Evolutionary conservation across 805 yeast species (phyloP), one percentile per base, ranked within the genome.

Genomic region (Monosporozyma solicola): DNA sequence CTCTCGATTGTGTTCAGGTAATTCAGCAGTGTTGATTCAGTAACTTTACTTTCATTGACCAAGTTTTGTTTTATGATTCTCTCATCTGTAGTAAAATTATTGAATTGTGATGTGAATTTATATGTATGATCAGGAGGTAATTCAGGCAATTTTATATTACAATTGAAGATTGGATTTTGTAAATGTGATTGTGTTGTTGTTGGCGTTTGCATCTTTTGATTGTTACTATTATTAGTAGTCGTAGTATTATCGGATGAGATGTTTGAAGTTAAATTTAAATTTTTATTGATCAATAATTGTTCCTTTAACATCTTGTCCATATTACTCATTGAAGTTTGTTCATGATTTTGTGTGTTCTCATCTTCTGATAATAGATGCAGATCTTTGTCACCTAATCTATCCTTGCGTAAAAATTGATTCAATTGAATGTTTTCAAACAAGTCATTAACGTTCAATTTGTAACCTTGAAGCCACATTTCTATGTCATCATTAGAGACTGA

Each of bases 51-150:
- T 65, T 92, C 97, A 50, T 82, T 83, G 2, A 88, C 91, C 50
- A 91, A 73, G 60, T 80, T 79, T 52, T 85, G 80, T 56, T 92
- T 75, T 52, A 92, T 75, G 53, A 78, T 73, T 57, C 84, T 80
- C 55, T 91, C 87, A 61, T 88, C 92, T 1, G 83, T 78, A 15
- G 83, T 69, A 22, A 83, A 74, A 25, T 80, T 73, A 53, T 83
- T 76, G 64, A 74, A 90, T 57, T 77, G 76, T 0, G 96, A 85
- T 0, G 96, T 86, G 53, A 83, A 79, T 67, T 80, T 82, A 65
- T 85, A 92, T 0, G 98, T 92, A 68, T 91, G 95, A 61, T 89
- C 96, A 0, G 98, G 96, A 1, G 99, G 99, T 31, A 92, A 74
- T 11, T 82, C 81, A 0, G 99, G 99, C 59, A 92, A 71, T 83